Percentiles rank a stretch among this genome's conserved stretches.
phyloP scores from a whole-genome alignment of 352 stramenopile species.

The Elongisporangium undulatum region DNA sequence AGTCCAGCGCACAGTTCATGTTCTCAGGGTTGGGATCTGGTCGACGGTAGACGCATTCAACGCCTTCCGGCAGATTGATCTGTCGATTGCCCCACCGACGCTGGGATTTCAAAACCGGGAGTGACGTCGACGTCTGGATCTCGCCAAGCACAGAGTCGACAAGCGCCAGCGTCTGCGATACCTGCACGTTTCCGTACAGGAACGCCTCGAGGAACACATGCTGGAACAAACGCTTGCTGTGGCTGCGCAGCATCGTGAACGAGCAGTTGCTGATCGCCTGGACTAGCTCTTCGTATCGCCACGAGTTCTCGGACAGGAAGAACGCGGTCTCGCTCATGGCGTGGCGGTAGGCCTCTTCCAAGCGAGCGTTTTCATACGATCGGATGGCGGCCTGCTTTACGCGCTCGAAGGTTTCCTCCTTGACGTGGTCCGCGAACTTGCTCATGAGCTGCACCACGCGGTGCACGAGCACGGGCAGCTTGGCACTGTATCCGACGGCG shows the following conservation, averaged over 20 bases:
- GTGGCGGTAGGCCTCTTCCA: constrained; percentile 44
- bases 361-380: constrained; percentile 42
- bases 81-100: constrained; percentile 23
- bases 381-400: constrained; percentile 32
- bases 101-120: constrained; percentile 19
- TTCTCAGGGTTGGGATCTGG: constrained; percentile 46
- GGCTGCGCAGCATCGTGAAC: constrained; percentile 20
- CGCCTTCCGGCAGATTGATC: constrained; percentile 16
- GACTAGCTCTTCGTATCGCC: constrained; percentile 32
- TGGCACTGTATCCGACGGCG: constrained; percentile 40
- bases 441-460: constrained; percentile 33
- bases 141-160: constrained; percentile 20
- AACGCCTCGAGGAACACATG: constrained; percentile 38
- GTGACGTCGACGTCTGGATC: constrained; percentile 6
- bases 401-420: constrained; percentile 33
- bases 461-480: constrained; percentile 29
- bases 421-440: constrained; percentile 21
- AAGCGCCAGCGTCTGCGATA: constrained; percentile 17
- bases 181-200: constrained; percentile 49
- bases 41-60: constrained; percentile 25
- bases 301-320: constrained; percentile 27
- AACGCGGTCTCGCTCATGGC: constrained; percentile 28
- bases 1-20: constrained; percentile 47
- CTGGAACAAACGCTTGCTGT: constrained; percentile 27
- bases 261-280: constrained; percentile 17